phyloP scores from a whole-genome alignment of 2,329 filamentous ascomycete genomes.

The Corynespora cassiicola region DNA sequence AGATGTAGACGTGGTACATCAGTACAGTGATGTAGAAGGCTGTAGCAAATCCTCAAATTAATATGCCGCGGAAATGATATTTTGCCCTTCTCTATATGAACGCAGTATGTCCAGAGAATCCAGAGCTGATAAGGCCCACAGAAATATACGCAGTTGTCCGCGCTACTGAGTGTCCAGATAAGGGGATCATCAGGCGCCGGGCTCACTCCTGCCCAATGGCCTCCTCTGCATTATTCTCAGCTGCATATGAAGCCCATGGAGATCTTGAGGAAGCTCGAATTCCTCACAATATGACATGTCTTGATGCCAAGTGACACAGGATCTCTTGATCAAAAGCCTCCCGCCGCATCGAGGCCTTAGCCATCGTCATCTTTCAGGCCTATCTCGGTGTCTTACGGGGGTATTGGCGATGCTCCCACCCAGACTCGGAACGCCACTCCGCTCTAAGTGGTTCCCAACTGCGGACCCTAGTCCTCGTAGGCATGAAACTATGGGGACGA shows the following conservation, averaged over 20 bases:
- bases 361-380: slow-evolving; percentile 5
- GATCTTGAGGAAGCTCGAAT: neutral
- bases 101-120: slow-evolving; percentile 2
- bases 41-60: slow-evolving; percentile 2
- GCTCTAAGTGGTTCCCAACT: slow-evolving; percentile 2
- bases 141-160: slow-evolving; percentile 6
- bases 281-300: slow-evolving; percentile 4
- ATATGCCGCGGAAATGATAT: slow-evolving; percentile 21
- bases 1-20: neutral
- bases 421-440: neutral
- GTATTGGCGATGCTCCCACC: neutral
- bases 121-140: slow-evolving; percentile 23
- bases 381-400: neutral
- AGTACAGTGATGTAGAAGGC: neutral
- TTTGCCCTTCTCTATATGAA: slow-evolving; percentile 9
- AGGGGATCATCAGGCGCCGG: slow-evolving; percentile 14
- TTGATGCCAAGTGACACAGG: neutral
- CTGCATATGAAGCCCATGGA: slow-evolving; percentile 1
- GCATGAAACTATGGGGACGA: slow-evolving; percentile 11
- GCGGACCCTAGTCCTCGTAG: slow-evolving; percentile 10
- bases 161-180: slow-evolving; percentile 20
- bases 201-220: slow-evolving; percentile 9
- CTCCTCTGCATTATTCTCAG: neutral
- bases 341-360: slow-evolving; percentile 9
- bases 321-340: slow-evolving; percentile 2